phyloP scores from a whole-genome alignment of 306 rosid genomes.

The Malus sylvestris region DNA sequence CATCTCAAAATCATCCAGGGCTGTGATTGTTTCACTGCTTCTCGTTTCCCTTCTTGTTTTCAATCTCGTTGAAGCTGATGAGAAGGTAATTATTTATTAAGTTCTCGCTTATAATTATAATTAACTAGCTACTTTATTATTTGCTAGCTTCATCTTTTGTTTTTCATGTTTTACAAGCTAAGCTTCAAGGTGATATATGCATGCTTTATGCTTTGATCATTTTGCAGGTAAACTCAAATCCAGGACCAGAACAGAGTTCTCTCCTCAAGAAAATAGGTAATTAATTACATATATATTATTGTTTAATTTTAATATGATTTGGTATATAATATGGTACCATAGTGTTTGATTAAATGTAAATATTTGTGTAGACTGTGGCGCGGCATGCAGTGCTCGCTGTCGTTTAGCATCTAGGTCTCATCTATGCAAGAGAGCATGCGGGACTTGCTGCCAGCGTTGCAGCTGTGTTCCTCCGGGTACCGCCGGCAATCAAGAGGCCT shows the following conservation, averaged over 20 bases:
- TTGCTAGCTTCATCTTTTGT: too few species aligned
- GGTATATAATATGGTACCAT: too few species aligned
- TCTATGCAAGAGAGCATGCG: constrained; percentile 39
- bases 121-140: too few species aligned
- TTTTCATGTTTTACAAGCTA: too few species aligned
- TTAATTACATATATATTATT: background rate
- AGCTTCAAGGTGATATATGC: background rate
- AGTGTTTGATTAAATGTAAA: background rate
- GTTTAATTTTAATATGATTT: too few species aligned
- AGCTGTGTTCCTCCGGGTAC: constrained; percentile 55
- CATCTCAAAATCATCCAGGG: constrained; percentile 21
- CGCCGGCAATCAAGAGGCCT: constrained; percentile 29
- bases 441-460: constrained; percentile 46
- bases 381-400: constrained; percentile 33
- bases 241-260: background rate
- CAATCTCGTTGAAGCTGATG: constrained; percentile 20
- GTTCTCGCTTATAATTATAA: too few species aligned
- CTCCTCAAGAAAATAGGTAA: constrained; percentile 3
- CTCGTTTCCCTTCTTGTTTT: constrained; percentile 27
- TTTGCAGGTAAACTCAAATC: background rate
- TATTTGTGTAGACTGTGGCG: constrained; percentile 30
- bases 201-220: background rate
- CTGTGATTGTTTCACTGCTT: constrained; percentile 30
- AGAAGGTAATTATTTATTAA: constrained; percentile 1
- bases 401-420: constrained; percentile 25